These are phyloP conservation scores for Polytolypa hystricis DNA, from an alignment of 2,329 filamentous ascomycete species.

Conservation along the genomic window DNA sequence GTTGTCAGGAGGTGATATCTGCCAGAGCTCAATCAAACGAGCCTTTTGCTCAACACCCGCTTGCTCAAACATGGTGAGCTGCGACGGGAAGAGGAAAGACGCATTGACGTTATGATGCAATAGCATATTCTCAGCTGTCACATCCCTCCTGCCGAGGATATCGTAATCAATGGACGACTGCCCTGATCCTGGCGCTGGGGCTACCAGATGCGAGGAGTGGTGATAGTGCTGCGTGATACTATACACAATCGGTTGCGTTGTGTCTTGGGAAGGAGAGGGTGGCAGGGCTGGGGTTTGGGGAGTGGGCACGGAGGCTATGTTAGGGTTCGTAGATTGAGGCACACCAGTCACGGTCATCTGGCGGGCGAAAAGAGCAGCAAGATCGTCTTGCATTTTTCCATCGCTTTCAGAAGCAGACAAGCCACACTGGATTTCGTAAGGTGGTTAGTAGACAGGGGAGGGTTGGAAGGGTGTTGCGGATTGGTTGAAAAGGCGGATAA, in stretches of 20 bases:
- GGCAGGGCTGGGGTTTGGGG: constrained; percentile 22
- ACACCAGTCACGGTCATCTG: constrained; percentile 52
- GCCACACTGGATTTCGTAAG: constrained; percentile 28
- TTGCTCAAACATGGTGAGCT: constrained; percentile 66
- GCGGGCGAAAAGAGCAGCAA: constrained; percentile 66
- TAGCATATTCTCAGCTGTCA: constrained; percentile 46
- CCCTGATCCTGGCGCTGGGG: constrained; percentile 33
- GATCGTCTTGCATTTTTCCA: constrained; percentile 66
- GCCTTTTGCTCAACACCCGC: constrained; percentile 61
- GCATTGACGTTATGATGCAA: constrained; percentile 60
- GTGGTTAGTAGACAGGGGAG: constrained; percentile 9
- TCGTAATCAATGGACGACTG: constrained; percentile 42
- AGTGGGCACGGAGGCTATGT: constrained; percentile 16
- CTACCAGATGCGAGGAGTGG: constrained; percentile 58
- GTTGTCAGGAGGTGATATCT: constrained; percentile 59
- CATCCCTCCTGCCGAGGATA: constrained; percentile 33
- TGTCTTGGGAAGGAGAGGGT: constrained; percentile 13
- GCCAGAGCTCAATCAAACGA: constrained; percentile 74
- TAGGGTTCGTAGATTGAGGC: constrained; percentile 22
- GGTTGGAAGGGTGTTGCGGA: constrained; percentile 7
- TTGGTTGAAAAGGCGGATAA: constrained; percentile 14
- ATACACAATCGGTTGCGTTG: constrained; percentile 48
- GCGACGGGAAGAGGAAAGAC: constrained; percentile 56
- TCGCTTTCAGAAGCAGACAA: constrained; percentile 32
- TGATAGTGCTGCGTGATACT: constrained; percentile 73